Percentiles rank a stretch among this genome's conserved stretches.
These are phyloP conservation scores for Sporothrix pallida DNA, from an alignment of 2,329 filamentous ascomycete species.

Conservation along the genomic window DNA sequence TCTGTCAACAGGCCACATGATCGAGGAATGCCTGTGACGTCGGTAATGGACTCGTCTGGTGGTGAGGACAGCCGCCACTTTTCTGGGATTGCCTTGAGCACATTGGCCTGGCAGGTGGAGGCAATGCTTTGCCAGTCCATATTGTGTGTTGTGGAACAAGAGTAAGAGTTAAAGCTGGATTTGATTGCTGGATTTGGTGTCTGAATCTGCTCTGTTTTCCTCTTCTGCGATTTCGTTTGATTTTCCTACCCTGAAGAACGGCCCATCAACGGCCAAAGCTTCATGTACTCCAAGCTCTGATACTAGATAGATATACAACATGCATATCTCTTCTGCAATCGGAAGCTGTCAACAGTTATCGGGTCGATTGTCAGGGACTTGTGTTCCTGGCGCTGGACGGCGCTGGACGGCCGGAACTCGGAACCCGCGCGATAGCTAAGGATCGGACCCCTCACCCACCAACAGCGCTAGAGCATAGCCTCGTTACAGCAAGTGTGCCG, in stretches of 20 bases:
- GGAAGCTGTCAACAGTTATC: too few species aligned
- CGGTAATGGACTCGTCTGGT: background rate
- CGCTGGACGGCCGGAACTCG: background rate
- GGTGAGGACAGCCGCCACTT: conserved; percentile 21
- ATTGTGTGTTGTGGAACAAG: background rate
- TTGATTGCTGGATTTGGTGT: too few species aligned
- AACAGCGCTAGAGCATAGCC: background rate
- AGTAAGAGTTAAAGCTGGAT: background rate
- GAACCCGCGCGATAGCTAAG: conserved; percentile 9
- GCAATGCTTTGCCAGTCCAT: conserved; percentile 28
- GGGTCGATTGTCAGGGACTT: too few species aligned
- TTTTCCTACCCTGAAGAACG: background rate
- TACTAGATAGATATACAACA: conserved; percentile 13
- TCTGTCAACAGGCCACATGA: conserved; percentile 31
- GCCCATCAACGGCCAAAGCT: background rate
- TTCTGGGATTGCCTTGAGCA: conserved; percentile 12
- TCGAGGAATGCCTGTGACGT: conserved; percentile 29
- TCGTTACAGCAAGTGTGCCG: background rate
- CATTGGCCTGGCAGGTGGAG: background rate
- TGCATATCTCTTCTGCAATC: background rate
- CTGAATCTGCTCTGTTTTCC: background rate
- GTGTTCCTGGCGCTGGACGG: background rate
- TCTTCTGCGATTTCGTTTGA: background rate
- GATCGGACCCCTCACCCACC: background rate
- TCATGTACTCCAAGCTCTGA: background rate